phyloP scores from a whole-genome alignment of 1,284 basidiomycete species.

The Sutorius eximius region DNA sequence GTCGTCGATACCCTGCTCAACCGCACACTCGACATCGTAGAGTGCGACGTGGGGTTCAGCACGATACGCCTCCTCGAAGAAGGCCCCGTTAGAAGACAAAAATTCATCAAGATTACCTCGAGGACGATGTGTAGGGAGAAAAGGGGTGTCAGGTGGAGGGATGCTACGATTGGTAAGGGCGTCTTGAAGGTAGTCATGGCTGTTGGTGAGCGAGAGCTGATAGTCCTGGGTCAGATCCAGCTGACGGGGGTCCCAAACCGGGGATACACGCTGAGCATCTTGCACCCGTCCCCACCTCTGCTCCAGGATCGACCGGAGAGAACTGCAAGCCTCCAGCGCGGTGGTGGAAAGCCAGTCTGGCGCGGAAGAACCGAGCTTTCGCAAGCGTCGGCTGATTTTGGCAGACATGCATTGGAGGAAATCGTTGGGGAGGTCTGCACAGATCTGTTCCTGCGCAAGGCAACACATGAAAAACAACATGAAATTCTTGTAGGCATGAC shows the following conservation, averaged over 20 bases:
- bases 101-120: background rate
- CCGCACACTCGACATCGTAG: conserved; percentile 34
- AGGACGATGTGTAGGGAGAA: background rate
- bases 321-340: background rate
- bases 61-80: conserved; percentile 3
- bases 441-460: background rate
- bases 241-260: background rate
- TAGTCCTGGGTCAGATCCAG: conserved; percentile 2
- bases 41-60: conserved; percentile 22
- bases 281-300: background rate
- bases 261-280: background rate
- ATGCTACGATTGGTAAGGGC: conserved; percentile 1
- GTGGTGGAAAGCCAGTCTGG: background rate
- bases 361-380: background rate
- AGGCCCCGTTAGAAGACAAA: background rate
- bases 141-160: no score
- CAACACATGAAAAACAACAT: background rate
- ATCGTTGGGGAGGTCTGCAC: background rate
- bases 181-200: conserved; percentile 25
- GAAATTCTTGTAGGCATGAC: background rate
- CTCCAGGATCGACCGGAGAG: background rate
- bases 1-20: conserved; percentile 27
- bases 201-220: conserved; percentile 28
- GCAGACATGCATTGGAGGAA: background rate
- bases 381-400: background rate